These are phyloP conservation scores for Blastomyces gilchristii DNA, from an alignment of 2,329 filamentous ascomycete species.

Conservation along the genomic window DNA sequence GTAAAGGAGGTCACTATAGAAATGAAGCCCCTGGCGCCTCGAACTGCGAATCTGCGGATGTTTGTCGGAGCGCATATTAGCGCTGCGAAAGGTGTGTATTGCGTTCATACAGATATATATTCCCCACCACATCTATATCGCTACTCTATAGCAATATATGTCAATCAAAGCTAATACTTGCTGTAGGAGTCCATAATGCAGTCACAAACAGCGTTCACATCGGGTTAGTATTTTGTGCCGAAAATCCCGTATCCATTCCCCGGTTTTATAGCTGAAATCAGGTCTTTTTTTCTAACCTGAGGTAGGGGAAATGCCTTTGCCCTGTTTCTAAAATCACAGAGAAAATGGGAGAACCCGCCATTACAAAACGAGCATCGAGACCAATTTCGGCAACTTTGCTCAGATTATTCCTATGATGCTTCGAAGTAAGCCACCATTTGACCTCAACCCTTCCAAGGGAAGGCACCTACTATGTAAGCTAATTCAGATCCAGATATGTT, in stretches of 20 bases:
- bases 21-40: conserved; percentile 54
- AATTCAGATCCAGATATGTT: conserved; percentile 45
- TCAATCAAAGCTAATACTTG: not conserved
- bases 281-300: conserved; percentile 13
- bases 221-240: conserved; percentile 37
- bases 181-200: conserved; percentile 73
- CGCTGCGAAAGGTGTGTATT: conserved; percentile 62
- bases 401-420: conserved; percentile 60
- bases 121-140: not conserved
- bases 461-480: conserved; percentile 5
- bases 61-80: conserved; percentile 89
- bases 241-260: not conserved
- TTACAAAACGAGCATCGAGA: conserved; percentile 57
- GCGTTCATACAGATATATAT: not conserved
- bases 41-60: conserved; percentile 65
- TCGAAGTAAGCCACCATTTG: conserved; percentile 35
- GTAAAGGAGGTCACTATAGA: conserved; percentile 46
- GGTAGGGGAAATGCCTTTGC: conserved; percentile 78
- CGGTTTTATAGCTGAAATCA: not conserved
- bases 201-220: conserved; percentile 68
- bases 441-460: not conserved
- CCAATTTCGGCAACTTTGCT: conserved; percentile 59
- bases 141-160: not conserved
- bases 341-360: conserved; percentile 82
- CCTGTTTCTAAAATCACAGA: conserved; percentile 89